Base-by-base conservation (phyloP, 306 rosid genomes). In the Trifolium fragiferum region DNA sequence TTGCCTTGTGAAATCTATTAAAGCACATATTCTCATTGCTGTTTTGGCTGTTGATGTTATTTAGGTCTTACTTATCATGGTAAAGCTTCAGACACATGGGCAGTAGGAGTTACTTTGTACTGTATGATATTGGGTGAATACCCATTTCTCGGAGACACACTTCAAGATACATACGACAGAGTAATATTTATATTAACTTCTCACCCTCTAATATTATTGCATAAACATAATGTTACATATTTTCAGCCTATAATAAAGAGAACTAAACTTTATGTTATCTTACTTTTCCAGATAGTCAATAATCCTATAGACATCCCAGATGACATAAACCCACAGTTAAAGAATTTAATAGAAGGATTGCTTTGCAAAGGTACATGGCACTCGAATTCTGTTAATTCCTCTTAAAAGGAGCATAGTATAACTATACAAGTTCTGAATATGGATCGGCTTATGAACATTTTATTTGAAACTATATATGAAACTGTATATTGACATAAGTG, bases 71-170 rank as follows among this genome's bases (percentile, higher is more conserved):
- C 96, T 19, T 92, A 95, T 83, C 84, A 79, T 47, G 99, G 99
- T 47, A 90, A 80, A 86, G 90, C 86, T 73, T 96, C 99, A 2
- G 99, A 95, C 87, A 95, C 99, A 0, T 95, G 99, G 99, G 99
- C 99, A 0, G 87, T 95, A n/a, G 99, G 99, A 80, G 93, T 95
- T 76, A 92, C 98, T 69, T 78, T 95, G 86, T 92, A 95, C 84
- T 95, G 93, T 82, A 87, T 95, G 99, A 72, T 90, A 33, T 63
- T 90, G 74, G 99, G 99, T 44, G 89, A 85, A 47, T 90, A 90
- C 81, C 99, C 99, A 20, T 95, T 92, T 83, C 93, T 95, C n/a
- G 99, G 99, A 70, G 98, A 95, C 77, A 84, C 99, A 8, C 91
- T 95, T 77, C 99, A 92, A 82, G 97, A 95, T 64, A 95, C 99